These are phyloP conservation scores for Adiantum capillusveneris DNA, from an alignment of 75 land plant species.

Conservation along the genomic window DNA sequence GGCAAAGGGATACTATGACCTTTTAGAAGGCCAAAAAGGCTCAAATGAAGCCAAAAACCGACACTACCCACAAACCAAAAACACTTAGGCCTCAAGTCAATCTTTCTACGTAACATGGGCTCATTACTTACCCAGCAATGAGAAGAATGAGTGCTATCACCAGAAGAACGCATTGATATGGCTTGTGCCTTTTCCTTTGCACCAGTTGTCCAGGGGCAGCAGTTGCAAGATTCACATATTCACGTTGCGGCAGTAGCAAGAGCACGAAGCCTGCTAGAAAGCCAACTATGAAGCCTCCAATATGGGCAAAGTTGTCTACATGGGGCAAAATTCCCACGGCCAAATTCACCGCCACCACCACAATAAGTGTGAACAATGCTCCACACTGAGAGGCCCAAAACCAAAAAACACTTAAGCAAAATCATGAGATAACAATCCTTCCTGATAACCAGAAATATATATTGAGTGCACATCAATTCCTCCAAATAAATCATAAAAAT, in stretches of 20 bases:
- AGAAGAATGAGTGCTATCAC: conserved; percentile 25
- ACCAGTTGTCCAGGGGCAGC: conserved; percentile 24
- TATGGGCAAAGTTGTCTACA: conserved; percentile 83
- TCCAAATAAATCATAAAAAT: too few species aligned
- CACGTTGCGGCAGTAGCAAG: conserved; percentile 57
- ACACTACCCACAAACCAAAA: too few species aligned
- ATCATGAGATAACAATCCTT: too few species aligned
- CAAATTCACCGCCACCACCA: conserved; percentile 54
- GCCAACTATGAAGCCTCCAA: conserved; percentile 75
- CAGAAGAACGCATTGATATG: conserved; percentile 29
- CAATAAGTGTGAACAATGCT: conserved; percentile 46
- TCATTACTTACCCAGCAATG: conserved; percentile 24
- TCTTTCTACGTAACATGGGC: too few species aligned
- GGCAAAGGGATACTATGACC: too few species aligned
- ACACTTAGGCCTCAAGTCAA: too few species aligned
- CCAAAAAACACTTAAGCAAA: too few species aligned
- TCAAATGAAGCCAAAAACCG: too few species aligned
- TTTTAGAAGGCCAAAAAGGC: too few species aligned
- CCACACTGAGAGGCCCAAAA: conserved; percentile 27
- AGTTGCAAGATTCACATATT: conserved; percentile 33
- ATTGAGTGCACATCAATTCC: too few species aligned
- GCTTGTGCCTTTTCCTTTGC: conserved; percentile 31
- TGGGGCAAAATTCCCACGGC: conserved; percentile 67
- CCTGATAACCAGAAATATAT: too few species aligned
- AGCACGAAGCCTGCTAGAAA: conserved; percentile 68